A percentile compares a stretch with the other conserved stretches of the same genome.
Evolutionary conservation across 352 stramenopile genomes (phyloP).

Genomic region (Pythium folliculosum): DNA sequence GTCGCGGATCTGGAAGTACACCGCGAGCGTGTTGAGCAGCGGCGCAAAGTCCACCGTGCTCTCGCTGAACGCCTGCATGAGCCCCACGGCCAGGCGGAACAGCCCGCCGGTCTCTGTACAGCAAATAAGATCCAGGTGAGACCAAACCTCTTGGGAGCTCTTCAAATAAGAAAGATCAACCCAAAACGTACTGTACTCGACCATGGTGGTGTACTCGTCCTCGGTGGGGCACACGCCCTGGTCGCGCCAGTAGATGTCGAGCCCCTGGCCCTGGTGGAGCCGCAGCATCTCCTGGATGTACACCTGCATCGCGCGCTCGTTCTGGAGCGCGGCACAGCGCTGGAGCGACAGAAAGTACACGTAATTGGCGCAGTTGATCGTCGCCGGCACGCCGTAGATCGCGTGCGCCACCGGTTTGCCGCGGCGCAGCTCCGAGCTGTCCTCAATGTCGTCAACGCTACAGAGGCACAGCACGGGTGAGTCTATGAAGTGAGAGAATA

Average conservation of each 20-base stretch:
- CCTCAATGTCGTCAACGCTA: slow-evolving; percentile 98
- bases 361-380: slow-evolving; percentile 99
- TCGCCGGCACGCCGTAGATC: slow-evolving; percentile 95
- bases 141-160: too few species aligned
- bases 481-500: background rate
- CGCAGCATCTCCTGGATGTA: slow-evolving; percentile 96
- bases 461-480: background rate
- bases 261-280: slow-evolving; percentile 94
- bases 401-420: slow-evolving; percentile 94
- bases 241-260: slow-evolving; percentile 96
- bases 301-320: slow-evolving; percentile 81
- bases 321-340: slow-evolving; percentile 86
- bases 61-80: slow-evolving; percentile 92
- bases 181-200: slow-evolving; percentile 88
- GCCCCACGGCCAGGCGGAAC: slow-evolving; percentile 95
- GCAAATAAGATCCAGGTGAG: too few species aligned
- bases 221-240: slow-evolving; percentile 87
- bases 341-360: slow-evolving; percentile 97
- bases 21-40: slow-evolving; percentile 92
- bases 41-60: slow-evolving; percentile 76
- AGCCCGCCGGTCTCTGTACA: slow-evolving; percentile 92
- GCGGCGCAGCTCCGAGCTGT: slow-evolving; percentile 95
- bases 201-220: slow-evolving; percentile 93
- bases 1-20: slow-evolving; percentile 99
- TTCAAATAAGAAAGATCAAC: background rate